Conservation (phyloP, 805 yeast genomes). For the Cyberlindnera amylophila region DNA sequence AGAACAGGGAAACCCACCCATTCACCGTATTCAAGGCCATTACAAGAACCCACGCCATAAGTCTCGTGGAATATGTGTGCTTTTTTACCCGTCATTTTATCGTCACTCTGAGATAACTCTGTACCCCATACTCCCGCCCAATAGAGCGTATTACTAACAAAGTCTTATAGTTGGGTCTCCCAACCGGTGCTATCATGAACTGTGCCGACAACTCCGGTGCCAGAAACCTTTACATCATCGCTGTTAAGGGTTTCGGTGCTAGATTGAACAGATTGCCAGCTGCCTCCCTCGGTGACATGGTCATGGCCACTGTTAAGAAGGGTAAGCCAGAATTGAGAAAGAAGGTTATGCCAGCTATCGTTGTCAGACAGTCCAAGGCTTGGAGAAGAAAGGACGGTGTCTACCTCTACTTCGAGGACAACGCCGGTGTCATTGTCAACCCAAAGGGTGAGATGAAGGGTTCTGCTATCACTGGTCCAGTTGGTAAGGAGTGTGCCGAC, state of each 20-base stretch:
- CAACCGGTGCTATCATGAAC: constrained; percentile 99
- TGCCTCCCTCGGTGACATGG: constrained; percentile 99
- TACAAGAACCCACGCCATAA: too few relatives aligned
- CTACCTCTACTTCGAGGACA: constrained; percentile 99
- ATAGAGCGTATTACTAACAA: constrained; percentile 16
- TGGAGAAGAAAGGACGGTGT: constrained; percentile 99
- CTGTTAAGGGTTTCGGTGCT: constrained; percentile 99
- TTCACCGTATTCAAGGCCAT: neutral
- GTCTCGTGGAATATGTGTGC: too few relatives aligned
- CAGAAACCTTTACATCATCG: constrained; percentile 96
- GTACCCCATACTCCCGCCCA: neutral
- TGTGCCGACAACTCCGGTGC: constrained; percentile 99
- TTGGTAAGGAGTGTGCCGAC: constrained; percentile 99
- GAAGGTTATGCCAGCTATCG: constrained; percentile 99
- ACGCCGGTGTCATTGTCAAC: constrained; percentile 99
- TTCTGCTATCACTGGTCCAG: constrained; percentile 99
- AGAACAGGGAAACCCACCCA: neutral
- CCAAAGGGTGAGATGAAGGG: constrained; percentile 99
- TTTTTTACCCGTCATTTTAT: neutral
- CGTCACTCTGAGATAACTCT: too few relatives aligned
- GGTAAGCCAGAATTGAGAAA: constrained; percentile 99
- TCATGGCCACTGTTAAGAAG: constrained; percentile 99
- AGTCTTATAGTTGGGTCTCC: constrained; percentile 87
- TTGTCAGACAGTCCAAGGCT: constrained; percentile 98
- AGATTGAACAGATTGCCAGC: constrained; percentile 99